phyloP scores from a whole-genome alignment of 352 stramenopile species.

The Phytophthora sojae region DNA sequence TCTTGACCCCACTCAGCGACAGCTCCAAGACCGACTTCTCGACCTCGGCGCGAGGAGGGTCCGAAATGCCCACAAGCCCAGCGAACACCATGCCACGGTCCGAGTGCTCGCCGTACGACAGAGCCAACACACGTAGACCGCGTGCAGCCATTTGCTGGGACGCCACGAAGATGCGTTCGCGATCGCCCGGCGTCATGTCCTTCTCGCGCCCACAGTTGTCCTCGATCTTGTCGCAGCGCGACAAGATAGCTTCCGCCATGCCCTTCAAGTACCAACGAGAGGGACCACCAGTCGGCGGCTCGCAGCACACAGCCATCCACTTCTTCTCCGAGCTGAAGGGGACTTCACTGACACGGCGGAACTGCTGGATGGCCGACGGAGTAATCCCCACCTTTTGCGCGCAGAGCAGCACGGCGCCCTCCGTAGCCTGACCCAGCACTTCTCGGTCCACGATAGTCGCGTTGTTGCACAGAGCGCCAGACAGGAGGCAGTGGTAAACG shows the following conservation, averaged over 20 bases:
- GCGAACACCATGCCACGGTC: slow-evolving; percentile 92
- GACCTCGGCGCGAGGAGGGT: slow-evolving; percentile 73
- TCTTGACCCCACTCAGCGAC: slow-evolving; percentile 67
- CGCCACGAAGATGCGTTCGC: slow-evolving; percentile 68
- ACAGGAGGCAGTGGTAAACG: slow-evolving; percentile 79
- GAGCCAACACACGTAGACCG: slow-evolving; percentile 89
- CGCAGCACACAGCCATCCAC: slow-evolving; percentile 95
- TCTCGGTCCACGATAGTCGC: slow-evolving; percentile 70
- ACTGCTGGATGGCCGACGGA: slow-evolving; percentile 45
- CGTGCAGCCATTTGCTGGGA: slow-evolving; percentile 74
- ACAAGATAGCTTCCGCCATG: slow-evolving; percentile 85
- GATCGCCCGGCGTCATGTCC: slow-evolving; percentile 67
- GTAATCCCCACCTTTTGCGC: slow-evolving; percentile 75
- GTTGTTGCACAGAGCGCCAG: slow-evolving; percentile 85
- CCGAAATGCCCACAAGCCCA: slow-evolving; percentile 94
- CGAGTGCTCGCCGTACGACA: slow-evolving; percentile 88
- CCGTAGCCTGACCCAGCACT: slow-evolving; percentile 83
- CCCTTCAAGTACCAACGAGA: slow-evolving; percentile 82
- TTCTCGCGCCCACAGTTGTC: slow-evolving; percentile 76
- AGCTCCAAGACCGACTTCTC: slow-evolving; percentile 71
- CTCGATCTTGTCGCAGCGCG: slow-evolving; percentile 77
- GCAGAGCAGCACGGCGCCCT: slow-evolving; percentile 76
- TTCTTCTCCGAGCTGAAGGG: slow-evolving; percentile 97
- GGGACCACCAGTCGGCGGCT: slow-evolving; percentile 48
- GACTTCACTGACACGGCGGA: slow-evolving; percentile 90